phyloP scores from a whole-genome alignment of 257 asterid genomes.

The Marsdenia floribunda region DNA sequence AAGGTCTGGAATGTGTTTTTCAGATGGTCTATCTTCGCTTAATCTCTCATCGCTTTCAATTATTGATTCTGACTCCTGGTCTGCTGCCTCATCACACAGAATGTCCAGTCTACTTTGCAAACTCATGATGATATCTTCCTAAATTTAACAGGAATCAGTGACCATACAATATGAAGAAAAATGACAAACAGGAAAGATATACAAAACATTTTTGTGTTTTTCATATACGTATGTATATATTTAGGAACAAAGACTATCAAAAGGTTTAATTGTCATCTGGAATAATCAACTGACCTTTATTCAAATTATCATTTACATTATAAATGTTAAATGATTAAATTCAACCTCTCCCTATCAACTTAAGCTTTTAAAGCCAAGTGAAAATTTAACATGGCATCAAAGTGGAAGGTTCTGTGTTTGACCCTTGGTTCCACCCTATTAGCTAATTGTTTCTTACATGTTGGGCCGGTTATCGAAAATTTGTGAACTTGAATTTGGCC shows the following conservation, averaged over 20 bases:
- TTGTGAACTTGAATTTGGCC: no score
- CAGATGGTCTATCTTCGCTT: constrained; percentile 25
- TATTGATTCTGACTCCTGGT: constrained; percentile 40
- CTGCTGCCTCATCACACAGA: constrained; percentile 81
- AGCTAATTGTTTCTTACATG: no score
- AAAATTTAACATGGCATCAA: no score
- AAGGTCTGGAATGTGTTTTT: constrained; percentile 40
- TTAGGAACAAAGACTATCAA: background rate
- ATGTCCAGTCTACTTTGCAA: constrained; percentile 79
- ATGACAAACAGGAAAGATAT: background rate
- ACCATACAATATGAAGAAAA: constrained; percentile 13
- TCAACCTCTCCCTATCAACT: no score
- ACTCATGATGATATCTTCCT: constrained; percentile 90
- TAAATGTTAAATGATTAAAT: no score
- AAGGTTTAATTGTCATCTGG: background rate
- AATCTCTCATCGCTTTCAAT: constrained; percentile 34
- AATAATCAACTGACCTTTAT: background rate
- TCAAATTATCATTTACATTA: background rate
- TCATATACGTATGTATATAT: background rate
- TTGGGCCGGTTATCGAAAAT: no score
- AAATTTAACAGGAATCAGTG: constrained; percentile 22
- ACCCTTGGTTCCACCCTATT: no score
- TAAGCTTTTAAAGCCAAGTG: no score
- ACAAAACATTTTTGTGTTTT: background rate
- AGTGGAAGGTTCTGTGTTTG: no score